phyloP scores from a whole-genome alignment of 495 filamentous ascomycete species.

The Daldinia childiae region DNA sequence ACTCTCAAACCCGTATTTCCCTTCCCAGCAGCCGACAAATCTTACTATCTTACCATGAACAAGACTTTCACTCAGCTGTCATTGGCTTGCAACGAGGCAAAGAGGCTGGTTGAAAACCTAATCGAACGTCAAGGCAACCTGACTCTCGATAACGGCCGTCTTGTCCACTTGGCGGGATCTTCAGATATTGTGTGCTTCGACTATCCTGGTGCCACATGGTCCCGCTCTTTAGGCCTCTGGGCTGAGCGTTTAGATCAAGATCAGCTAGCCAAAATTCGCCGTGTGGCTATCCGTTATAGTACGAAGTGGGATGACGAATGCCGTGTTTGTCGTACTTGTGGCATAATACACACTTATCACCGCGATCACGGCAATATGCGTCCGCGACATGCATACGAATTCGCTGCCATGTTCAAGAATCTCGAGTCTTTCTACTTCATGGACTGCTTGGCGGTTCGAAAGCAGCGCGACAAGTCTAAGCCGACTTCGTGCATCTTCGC shows the following conservation, averaged over 20 bases:
- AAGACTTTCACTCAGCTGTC: conserved; percentile 37
- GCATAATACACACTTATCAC: conserved; percentile 29
- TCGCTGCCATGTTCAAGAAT: conserved; percentile 47
- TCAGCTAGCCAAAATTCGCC: conserved; percentile 43
- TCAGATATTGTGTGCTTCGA: conserved; percentile 47
- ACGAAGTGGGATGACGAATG: conserved; percentile 45
- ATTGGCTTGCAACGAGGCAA: conserved; percentile 39
- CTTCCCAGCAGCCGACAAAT: conserved; percentile 37
- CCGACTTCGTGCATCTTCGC: conserved; percentile 13
- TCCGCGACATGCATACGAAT: conserved; percentile 45
- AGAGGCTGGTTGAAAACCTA: conserved; percentile 24
- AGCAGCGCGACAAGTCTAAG: conserved; percentile 23
- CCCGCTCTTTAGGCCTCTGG: conserved; percentile 34
- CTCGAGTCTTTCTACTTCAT: conserved; percentile 49
- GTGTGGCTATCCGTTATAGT: conserved; percentile 46
- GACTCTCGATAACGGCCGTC: conserved; percentile 36
- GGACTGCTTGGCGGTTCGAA: conserved; percentile 45
- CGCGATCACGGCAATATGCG: conserved; percentile 33
- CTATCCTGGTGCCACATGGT: conserved; percentile 36
- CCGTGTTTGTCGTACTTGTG: conserved; percentile 41
- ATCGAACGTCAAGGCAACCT: conserved; percentile 38
- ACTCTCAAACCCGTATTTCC: conserved; percentile 36
- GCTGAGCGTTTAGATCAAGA: conserved; percentile 38
- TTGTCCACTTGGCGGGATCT: conserved; percentile 39
- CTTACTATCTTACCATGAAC: conserved; percentile 41